These are phyloP conservation scores for Fusarium chlamydosporum DNA, from an alignment of 2,329 filamentous ascomycete species.

Conservation along the genomic window DNA sequence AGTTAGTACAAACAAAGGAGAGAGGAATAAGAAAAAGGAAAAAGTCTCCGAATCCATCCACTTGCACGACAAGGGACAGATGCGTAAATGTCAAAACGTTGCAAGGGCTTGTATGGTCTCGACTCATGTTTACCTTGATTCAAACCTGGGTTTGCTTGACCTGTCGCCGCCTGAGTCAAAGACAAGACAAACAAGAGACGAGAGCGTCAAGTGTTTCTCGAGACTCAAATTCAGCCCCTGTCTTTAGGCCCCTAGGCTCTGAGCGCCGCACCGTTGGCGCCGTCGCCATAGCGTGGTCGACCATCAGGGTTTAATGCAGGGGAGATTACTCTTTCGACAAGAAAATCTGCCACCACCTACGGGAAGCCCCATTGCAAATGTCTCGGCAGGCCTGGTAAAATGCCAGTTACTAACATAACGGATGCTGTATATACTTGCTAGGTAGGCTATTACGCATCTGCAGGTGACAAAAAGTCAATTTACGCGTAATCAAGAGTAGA, in stretches of 20 bases:
- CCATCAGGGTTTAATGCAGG: conserved; percentile 50
- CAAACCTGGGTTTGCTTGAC: conserved; percentile 1
- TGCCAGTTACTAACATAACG: not conserved
- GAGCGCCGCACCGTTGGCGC: conserved; percentile 51
- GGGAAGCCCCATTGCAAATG: conserved; percentile 19
- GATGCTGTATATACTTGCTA: not conserved
- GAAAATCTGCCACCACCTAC: conserved; percentile 15
- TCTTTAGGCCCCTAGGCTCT: conserved; percentile 16
- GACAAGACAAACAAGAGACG: conserved; percentile 9
- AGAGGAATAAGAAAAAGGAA: conserved; percentile 2
- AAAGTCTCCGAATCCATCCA: conserved; percentile 18
- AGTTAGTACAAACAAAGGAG: conserved; percentile 10
- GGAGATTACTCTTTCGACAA: conserved; percentile 41
- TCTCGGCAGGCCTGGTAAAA: conserved; percentile 1
- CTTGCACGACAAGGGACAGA: not conserved
- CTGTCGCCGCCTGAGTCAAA: conserved; percentile 3
- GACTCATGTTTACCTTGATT: conserved; percentile 16
- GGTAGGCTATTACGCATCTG: not conserved
- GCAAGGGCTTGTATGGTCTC: conserved; percentile 8
- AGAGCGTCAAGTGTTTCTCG: conserved; percentile 1
- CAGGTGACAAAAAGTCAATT: not conserved
- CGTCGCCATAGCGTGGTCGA: conserved; percentile 43
- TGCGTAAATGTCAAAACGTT: not conserved
- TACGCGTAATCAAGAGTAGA: conserved; percentile 1
- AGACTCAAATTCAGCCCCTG: conserved; percentile 33